Conservation (phyloP, 768 basidiomycete species). For the Pleurotus cornucopiae region DNA sequence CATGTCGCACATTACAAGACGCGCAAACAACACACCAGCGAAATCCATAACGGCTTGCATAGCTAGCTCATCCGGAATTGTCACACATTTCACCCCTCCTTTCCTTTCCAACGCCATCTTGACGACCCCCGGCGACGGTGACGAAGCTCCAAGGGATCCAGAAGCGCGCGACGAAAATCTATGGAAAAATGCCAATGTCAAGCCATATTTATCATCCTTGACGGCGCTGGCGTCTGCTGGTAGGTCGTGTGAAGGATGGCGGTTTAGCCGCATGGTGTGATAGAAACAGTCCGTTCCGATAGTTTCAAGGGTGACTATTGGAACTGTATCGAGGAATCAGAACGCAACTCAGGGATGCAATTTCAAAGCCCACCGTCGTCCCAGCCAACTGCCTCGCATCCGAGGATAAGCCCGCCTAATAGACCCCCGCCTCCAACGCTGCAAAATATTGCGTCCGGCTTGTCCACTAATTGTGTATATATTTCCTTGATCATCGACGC, state of each 20-base stretch:
- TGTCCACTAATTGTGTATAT: slow-evolving; percentile 41
- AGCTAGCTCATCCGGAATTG: slow-evolving; percentile 62
- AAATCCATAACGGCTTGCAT: slow-evolving; percentile 59
- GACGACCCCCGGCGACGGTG: slow-evolving; percentile 56
- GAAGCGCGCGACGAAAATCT: slow-evolving; percentile 61
- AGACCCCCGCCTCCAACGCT: slow-evolving; percentile 76
- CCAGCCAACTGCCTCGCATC: slow-evolving; percentile 65
- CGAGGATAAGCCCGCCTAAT: slow-evolving; percentile 63
- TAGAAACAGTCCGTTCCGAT: slow-evolving; percentile 74
- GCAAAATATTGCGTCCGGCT: slow-evolving; percentile 73
- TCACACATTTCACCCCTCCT: slow-evolving; percentile 55
- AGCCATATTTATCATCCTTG: slow-evolving; percentile 34
- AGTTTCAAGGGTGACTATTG: slow-evolving; percentile 65
- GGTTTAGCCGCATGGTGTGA: slow-evolving; percentile 61
- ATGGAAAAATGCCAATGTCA: slow-evolving; percentile 55
- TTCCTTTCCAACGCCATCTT: slow-evolving; percentile 58
- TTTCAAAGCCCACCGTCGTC: slow-evolving; percentile 47
- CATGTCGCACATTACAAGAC: neutral
- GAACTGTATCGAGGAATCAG: slow-evolving; percentile 41
- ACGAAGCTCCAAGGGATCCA: slow-evolving; percentile 67
- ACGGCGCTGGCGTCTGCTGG: slow-evolving; percentile 39
- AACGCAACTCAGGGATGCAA: no score
- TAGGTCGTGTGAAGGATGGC: slow-evolving; percentile 24
- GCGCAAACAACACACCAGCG: slow-evolving; percentile 41
- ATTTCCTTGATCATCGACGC: slow-evolving; percentile 72